Conservation (phyloP, 768 basidiomycete genomes). For the Leccinum disarticulatum region DNA sequence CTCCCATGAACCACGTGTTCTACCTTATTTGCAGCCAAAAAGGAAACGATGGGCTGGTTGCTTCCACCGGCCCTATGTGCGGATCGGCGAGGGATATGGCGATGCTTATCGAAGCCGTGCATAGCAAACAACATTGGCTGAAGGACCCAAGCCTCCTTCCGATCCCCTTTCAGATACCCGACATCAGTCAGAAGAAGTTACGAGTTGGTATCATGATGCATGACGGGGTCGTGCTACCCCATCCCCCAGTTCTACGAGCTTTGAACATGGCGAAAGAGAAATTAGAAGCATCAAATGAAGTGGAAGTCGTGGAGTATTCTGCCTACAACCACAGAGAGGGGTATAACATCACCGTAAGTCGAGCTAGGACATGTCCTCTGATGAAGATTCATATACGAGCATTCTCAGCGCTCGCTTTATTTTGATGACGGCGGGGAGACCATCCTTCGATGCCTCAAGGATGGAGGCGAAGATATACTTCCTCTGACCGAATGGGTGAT, state of each 20-base stretch:
- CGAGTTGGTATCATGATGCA: constrained; percentile 31
- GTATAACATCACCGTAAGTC: constrained; percentile 32
- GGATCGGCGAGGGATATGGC: constrained; percentile 28
- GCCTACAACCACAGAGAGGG: constrained; percentile 38
- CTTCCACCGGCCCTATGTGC: constrained; percentile 28
- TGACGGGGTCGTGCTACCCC: constrained; percentile 39
- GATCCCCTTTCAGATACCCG: constrained; percentile 26
- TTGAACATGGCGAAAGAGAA: constrained; percentile 37
- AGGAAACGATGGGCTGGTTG: constrained; percentile 21
- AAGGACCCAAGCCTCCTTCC: constrained; percentile 38
- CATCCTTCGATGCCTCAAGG: constrained; percentile 21
- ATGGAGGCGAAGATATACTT: constrained; percentile 36
- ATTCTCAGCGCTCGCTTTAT: constrained; percentile 35
- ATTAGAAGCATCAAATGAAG: constrained; percentile 33
- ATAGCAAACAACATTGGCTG: constrained; percentile 41
- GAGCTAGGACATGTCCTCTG: neutral
- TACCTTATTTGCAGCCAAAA: constrained; percentile 17
- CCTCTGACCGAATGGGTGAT: constrained; percentile 40
- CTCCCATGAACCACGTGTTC: constrained; percentile 4
- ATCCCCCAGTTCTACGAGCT: constrained; percentile 43
- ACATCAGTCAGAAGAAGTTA: constrained; percentile 30
- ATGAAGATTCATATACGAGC: neutral
- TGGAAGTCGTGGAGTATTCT: constrained; percentile 37
- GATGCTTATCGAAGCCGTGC: constrained; percentile 20
- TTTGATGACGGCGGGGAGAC: constrained; percentile 39